Conservation (phyloP, 805 yeast species). For the Schwanniomyces polymorphus region DNA sequence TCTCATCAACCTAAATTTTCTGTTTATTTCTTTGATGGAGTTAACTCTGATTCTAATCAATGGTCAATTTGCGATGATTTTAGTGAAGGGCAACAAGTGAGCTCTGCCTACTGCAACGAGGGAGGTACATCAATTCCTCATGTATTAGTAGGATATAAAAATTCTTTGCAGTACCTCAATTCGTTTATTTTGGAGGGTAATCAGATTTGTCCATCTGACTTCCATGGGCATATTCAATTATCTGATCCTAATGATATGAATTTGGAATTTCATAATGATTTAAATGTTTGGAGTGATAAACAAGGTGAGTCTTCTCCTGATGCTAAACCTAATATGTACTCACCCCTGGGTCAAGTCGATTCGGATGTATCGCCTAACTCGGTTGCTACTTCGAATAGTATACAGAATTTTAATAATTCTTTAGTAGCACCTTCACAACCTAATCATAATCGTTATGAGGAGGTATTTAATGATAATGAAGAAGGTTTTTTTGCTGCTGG, state of each 20-base stretch:
- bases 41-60: conserved; percentile 54
- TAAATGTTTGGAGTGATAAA: conserved; percentile 12
- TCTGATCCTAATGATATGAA: conserved; percentile 6
- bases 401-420: conserved; percentile 2
- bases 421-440: conserved; percentile 3
- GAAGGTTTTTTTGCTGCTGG: conserved; percentile 20
- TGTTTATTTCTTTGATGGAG: conserved; percentile 65
- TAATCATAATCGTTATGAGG: conserved; percentile 11
- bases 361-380: conserved; percentile 19
- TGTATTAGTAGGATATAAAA: conserved; percentile 57
- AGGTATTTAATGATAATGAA: conserved; percentile 19
- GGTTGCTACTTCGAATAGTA: conserved; percentile 8
- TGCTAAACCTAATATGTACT: conserved; percentile 1
- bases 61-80: conserved; percentile 86
- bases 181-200: conserved; percentile 50
- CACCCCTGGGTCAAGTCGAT: conserved; percentile 18
- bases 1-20: conserved; percentile 74
- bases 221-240: conserved; percentile 7
- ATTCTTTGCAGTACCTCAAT: conserved; percentile 52
- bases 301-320: not conserved
- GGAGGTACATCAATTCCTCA: conserved; percentile 66
- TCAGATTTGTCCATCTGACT: conserved; percentile 8
- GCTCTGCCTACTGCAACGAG: conserved; percentile 57
- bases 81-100: conserved; percentile 80
- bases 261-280: conserved; percentile 7